Conservation (phyloP, 495 filamentous ascomycete species). For the Tuber magnatum region DNA sequence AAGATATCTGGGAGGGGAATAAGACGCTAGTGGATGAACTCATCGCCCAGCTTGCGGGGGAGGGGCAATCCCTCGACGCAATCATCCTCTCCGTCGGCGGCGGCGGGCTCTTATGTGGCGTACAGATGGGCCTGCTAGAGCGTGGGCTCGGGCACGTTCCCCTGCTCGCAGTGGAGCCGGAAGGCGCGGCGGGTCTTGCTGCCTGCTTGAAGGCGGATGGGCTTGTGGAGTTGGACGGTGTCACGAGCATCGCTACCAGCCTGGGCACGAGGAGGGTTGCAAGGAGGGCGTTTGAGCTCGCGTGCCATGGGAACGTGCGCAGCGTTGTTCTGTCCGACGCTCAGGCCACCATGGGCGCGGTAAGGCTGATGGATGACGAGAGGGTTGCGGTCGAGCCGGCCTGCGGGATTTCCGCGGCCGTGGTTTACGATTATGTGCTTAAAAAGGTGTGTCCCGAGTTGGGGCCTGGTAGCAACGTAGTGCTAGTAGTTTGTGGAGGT, state of each 20-base stretch:
- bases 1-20: slow-evolving; percentile 75
- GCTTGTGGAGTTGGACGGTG: slow-evolving; percentile 60
- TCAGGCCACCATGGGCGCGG: slow-evolving; percentile 69
- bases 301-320: slow-evolving; percentile 46
- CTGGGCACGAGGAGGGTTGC: slow-evolving; percentile 72
- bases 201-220: slow-evolving; percentile 53
- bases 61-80: slow-evolving; percentile 48
- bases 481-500: slow-evolving; percentile 83
- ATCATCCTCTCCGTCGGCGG: slow-evolving; percentile 83
- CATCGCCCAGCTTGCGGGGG: slow-evolving; percentile 40
- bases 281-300: slow-evolving; percentile 61
- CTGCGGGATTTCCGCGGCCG: slow-evolving; percentile 70
- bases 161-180: slow-evolving; percentile 75
- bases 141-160: slow-evolving; percentile 41
- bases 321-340: slow-evolving; percentile 68
- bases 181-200: slow-evolving; percentile 67
- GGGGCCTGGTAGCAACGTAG: slow-evolving; percentile 59
- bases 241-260: slow-evolving; percentile 73
- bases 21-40: slow-evolving; percentile 70
- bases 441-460: slow-evolving; percentile 55
- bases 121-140: slow-evolving; percentile 63
- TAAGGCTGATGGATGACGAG: slow-evolving; percentile 74
- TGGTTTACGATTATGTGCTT: slow-evolving; percentile 58
- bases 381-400: slow-evolving; percentile 70
- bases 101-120: slow-evolving; percentile 74